Evolutionary conservation across 2,329 filamentous ascomycete genomes (phyloP).

Genomic region (Cercospora sp.): DNA sequence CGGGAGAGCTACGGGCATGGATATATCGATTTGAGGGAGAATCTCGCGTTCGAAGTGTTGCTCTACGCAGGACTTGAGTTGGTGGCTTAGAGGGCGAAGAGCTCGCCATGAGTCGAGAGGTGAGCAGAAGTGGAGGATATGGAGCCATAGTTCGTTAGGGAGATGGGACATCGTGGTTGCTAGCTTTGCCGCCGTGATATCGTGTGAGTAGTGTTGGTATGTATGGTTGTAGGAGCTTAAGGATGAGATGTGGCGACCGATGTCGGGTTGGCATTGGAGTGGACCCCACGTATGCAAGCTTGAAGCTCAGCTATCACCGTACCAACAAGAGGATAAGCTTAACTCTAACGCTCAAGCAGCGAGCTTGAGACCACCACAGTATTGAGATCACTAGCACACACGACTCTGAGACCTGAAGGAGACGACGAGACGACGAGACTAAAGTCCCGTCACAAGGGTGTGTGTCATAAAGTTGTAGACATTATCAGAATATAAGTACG

Average conservation of each 20-base stretch:
- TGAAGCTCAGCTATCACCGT: background rate
- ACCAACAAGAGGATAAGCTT: background rate
- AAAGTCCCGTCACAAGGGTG: background rate
- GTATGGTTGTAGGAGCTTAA: background rate
- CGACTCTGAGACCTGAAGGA: background rate
- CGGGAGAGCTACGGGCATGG: conserved; percentile 21
- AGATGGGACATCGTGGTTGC: conserved; percentile 6
- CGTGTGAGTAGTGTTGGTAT: background rate
- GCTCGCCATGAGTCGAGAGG: conserved; percentile 15
- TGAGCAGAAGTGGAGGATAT: conserved; percentile 5
- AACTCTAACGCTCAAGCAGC: no score
- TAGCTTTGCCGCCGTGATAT: background rate
- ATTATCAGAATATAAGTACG: conserved; percentile 8
- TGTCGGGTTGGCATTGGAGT: background rate
- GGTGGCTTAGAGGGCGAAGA: conserved; percentile 10
- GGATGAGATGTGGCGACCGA: background rate
- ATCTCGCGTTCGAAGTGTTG: conserved; percentile 18
- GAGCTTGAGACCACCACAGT: no score
- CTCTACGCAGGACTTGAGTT: conserved; percentile 24
- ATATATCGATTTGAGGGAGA: conserved; percentile 10
- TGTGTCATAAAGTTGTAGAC: background rate
- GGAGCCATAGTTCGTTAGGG: conserved; percentile 15
- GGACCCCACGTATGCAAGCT: background rate
- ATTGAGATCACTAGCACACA: background rate
- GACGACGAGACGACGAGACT: background rate